Percentiles rank a stretch among this genome's conserved stretches.
Evolutionary conservation across 768 basidiomycete species (phyloP).

Genomic region (Podaxis sp.): DNA sequence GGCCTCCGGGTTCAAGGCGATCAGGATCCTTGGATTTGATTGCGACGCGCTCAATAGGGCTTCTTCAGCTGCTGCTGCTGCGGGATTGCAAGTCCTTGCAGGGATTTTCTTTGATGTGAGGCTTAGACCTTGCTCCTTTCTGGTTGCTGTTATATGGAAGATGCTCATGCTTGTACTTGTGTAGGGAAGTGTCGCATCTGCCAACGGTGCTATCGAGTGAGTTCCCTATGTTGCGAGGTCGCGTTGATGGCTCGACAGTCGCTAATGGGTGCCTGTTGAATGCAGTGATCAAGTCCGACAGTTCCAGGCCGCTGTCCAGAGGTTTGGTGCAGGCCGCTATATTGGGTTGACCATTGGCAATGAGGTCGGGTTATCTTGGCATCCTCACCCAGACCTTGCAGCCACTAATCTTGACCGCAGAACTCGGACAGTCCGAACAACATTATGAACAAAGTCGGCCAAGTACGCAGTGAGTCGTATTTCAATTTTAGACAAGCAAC

Average conservation of each 20-base stretch:
- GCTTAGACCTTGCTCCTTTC: not conserved
- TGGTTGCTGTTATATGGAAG: not conserved
- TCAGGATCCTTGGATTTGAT: slow-evolving; percentile 37
- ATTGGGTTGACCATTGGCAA: slow-evolving; percentile 38
- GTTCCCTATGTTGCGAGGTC: slow-evolving; percentile 7
- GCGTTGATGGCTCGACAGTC: not conserved
- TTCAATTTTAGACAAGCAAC: not conserved
- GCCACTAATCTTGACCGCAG: slow-evolving; percentile 15
- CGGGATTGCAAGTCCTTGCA: slow-evolving; percentile 31
- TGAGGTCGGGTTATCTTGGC: slow-evolving; percentile 25
- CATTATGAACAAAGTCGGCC: slow-evolving; percentile 36
- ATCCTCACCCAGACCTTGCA: not conserved
- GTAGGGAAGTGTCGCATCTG: slow-evolving; percentile 31
- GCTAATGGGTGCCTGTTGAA: not conserved
- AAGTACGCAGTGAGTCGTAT: slow-evolving; percentile 31
- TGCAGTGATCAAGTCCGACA: slow-evolving; percentile 34
- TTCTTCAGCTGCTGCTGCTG: slow-evolving; percentile 32
- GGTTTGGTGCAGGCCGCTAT: slow-evolving; percentile 33
- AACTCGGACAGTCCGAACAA: slow-evolving; percentile 30
- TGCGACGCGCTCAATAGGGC: slow-evolving; percentile 35
- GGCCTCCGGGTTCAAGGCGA: slow-evolving; percentile 31
- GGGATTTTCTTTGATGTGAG: slow-evolving; percentile 34
- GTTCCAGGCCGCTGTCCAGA: slow-evolving; percentile 31
- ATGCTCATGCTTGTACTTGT: not conserved
- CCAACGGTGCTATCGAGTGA: slow-evolving; percentile 30